Evolutionary conservation across 768 basidiomycete genomes (phyloP).

Genomic region (Postia placenta): DNA sequence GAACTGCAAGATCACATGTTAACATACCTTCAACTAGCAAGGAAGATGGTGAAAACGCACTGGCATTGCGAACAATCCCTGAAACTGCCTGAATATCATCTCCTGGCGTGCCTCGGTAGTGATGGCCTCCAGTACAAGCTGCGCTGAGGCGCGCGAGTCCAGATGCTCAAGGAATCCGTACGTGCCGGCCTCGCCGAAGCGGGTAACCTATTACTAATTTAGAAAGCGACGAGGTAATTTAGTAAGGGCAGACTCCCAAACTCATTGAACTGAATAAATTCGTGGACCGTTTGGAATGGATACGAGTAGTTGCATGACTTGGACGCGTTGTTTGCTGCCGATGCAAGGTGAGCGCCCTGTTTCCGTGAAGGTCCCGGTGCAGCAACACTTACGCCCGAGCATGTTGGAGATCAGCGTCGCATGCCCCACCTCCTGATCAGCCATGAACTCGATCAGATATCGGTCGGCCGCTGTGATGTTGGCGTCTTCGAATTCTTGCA

Average conservation of each 20-base stretch:
- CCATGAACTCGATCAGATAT: slow-evolving; percentile 56
- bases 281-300: slow-evolving; percentile 48
- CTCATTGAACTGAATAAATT: slow-evolving; percentile 57
- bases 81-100: slow-evolving; percentile 58
- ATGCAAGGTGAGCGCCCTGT: background rate
- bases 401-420: slow-evolving; percentile 48
- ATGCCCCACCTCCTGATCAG: slow-evolving; percentile 59
- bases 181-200: slow-evolving; percentile 52
- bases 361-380: no score
- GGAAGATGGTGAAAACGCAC: slow-evolving; percentile 18
- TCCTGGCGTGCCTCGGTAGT: slow-evolving; percentile 61
- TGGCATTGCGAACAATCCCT: slow-evolving; percentile 57
- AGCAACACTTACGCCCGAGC: slow-evolving; percentile 28
- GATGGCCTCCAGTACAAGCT: slow-evolving; percentile 50
- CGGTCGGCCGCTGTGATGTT: slow-evolving; percentile 49
- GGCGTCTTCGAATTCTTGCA: slow-evolving; percentile 47
- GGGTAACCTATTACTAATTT: slow-evolving; percentile 31
- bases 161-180: slow-evolving; percentile 64
- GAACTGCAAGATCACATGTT: slow-evolving; percentile 14
- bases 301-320: slow-evolving; percentile 54
- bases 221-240: background rate
- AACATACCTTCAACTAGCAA: background rate
- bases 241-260: slow-evolving; percentile 24
- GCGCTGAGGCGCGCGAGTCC: slow-evolving; percentile 46
- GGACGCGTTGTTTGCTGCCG: slow-evolving; percentile 31